Base-by-base conservation (phyloP, 164 flowering plant genomes). In the Nelumbo lutea region DNA sequence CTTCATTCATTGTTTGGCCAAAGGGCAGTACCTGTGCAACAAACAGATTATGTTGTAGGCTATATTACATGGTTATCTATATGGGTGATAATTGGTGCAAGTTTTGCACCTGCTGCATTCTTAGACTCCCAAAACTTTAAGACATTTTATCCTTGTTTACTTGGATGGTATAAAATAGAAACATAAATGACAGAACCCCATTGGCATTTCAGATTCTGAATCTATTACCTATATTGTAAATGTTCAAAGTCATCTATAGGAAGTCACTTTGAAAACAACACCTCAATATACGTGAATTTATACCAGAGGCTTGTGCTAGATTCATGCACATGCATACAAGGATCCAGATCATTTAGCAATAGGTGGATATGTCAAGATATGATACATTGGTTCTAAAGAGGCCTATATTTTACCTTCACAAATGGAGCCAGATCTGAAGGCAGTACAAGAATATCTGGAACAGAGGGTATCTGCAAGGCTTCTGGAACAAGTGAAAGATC, bases 401-500 rank as follows among this genome's bases (percentile, higher is more conserved):
- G 13, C 13, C 14, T 2, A 11, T 5, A 2, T 40, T 5, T 67
- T 75, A 96, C 99, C 98, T 91, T 90, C 6, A 93, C 82, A 69
- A 93, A 96, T 50, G 84, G 86, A 68, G 91, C 85, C 85, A 93
- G 80, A 68, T 96, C 98, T 61, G 98, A 96, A 59, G 98, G 96
- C 64, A 96, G 72, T 72, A 93, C 76, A 66, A 96, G 88, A 74
- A 96, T 79, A 64, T 91, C 87, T 55, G 97, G 98, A 68, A 87
- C 66, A 9, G 75, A 74, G n/a, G 89, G 59, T 51, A 96, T 81
- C 59, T 80, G 75, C 61, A 96, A 85, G 67, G 97, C 89, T 73
- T 90, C 88, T 6, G 91, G 87, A 64, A 95, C 91, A 68, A 91
- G 84, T 62, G 97, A 90, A 55, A 86, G 80, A 79, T 96, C 99